phyloP scores from a whole-genome alignment of 257 asterid genomes.

The Pogostemon cablin region DNA sequence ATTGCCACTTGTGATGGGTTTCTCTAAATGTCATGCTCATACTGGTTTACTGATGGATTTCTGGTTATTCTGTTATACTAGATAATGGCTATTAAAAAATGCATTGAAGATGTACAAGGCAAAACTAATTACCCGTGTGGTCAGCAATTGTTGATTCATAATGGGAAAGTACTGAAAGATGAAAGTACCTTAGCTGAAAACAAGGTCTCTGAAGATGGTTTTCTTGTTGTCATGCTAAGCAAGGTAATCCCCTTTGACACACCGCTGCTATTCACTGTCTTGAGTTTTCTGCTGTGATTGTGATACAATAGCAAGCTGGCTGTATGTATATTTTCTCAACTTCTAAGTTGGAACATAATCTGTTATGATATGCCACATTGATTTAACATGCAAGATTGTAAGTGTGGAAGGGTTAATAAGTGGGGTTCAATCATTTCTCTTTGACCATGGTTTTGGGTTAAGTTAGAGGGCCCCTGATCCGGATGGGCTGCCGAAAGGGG shows the following conservation, averaged over 20 bases:
- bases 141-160: slow-evolving; percentile 85
- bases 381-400: too few species aligned
- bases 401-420: too few species aligned
- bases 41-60: slow-evolving; percentile 19
- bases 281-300: slow-evolving; percentile 11
- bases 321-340: background rate
- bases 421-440: too few species aligned
- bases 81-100: slow-evolving; percentile 90
- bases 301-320: slow-evolving; percentile 2
- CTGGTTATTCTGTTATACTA: slow-evolving; percentile 37
- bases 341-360: too few species aligned
- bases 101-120: slow-evolving; percentile 89
- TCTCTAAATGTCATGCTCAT: background rate
- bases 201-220: slow-evolving; percentile 86
- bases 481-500: too few species aligned
- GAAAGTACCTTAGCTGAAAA: slow-evolving; percentile 79
- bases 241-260: slow-evolving; percentile 51
- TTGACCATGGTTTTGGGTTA: too few species aligned
- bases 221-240: slow-evolving; percentile 96
- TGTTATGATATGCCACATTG: too few species aligned
- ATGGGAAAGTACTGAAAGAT: slow-evolving; percentile 88
- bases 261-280: background rate
- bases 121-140: slow-evolving; percentile 91
- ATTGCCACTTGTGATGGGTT: background rate
- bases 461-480: too few species aligned